Evolutionary conservation across 148 eudicot genomes (phyloP), one percentile per base, ranked within the genome.

Genomic region (Diospyros kaki): DNA sequence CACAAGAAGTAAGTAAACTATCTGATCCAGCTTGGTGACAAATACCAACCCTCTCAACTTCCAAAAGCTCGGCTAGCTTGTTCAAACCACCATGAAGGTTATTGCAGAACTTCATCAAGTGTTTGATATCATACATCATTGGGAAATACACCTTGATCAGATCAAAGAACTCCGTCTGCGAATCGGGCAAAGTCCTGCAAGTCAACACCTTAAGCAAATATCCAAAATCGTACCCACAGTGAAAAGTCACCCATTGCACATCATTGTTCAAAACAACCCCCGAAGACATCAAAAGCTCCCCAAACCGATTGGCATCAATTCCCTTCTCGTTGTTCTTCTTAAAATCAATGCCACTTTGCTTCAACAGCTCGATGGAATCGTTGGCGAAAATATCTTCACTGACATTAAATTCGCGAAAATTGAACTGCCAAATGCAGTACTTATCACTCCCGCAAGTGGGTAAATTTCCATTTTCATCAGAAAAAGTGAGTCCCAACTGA

Each of bases 1-100:
- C 78, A 38, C 64, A 46, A 42, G 64, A 67, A 12, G 72, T 75
- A 3, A 75, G 66, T 41, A 67, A 44, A 58, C 72, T 67, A 67
- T 75, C 78, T 4, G 78, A 75, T 9, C 78, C 72, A 2, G 78
- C 78, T 28, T 75, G 72, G 39, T 75, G 78, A 45, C 78, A 75
- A 55, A 54, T 66, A 7, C 73, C 78, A 46, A 76, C 6, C 59
- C 78, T 67, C 66, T 76, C 66, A 18, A 76, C 66, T 48, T 68
- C 78, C 58, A 76, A 50, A 12, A 59, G n/a, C 38, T 48, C 73
- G 4, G 73, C 78, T 4, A 76, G 41, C 64, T 58, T 58, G 51
- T 76, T 58, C 67, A 76, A 51, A 0, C 78, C 78, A 3, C 78
- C 78, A 59, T 76, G 66, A 6, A 68, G 72, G 7, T 54, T 55